A percentile compares a stretch with the other conserved stretches of the same genome.
Evolutionary conservation across 2,329 filamentous ascomycete species (phyloP).

Genomic region (Botryotinia globosa): DNA sequence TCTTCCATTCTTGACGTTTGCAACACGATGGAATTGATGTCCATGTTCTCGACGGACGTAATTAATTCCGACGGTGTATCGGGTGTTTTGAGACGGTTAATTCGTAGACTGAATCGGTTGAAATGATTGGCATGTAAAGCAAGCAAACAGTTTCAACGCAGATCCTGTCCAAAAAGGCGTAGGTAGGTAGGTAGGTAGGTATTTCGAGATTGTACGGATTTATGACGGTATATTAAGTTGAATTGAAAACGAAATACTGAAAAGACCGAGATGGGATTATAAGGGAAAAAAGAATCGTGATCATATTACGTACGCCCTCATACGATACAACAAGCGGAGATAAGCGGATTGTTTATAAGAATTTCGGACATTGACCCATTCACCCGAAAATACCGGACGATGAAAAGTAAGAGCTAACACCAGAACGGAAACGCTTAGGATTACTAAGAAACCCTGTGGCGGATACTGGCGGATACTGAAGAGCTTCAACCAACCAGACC

Average conservation of each 20-base stretch:
- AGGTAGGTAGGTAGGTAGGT: not conserved
- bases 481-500: not conserved
- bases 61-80: not conserved
- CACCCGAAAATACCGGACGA: not conserved
- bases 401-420: not conserved
- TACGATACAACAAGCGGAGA: not conserved
- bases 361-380: constrained; percentile 6
- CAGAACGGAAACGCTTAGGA: not conserved
- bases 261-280: constrained; percentile 13
- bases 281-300: not conserved
- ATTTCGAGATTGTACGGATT: not conserved
- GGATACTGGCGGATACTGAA: not conserved
- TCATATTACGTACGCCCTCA: not conserved
- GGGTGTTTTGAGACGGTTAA: not conserved
- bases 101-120: not conserved
- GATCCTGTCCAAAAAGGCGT: not conserved
- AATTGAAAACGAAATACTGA: not conserved
- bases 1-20: not conserved
- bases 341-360: constrained; percentile 5
- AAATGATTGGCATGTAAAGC: not conserved
- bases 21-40: constrained; percentile 17
- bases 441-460: not conserved
- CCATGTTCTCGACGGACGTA: not conserved
- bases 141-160: not conserved
- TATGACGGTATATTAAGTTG: constrained; percentile 6